Evolutionary conservation across 441 rosid genomes (phyloP), one percentile per base, ranked within the genome.

Genomic region (Erodium texanum): DNA sequence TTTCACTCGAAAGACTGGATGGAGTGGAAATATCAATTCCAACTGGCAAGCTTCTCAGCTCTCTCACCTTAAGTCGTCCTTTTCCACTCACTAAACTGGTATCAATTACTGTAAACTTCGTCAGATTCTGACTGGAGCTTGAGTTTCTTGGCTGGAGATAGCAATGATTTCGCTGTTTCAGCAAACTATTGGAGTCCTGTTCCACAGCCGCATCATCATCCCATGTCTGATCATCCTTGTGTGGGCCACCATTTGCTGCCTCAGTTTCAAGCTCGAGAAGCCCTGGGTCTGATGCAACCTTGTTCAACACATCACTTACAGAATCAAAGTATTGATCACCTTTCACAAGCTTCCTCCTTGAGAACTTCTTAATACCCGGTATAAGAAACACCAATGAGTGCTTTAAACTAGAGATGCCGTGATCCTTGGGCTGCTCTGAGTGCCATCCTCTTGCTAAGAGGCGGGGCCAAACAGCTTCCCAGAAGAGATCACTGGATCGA

Each of bases 381-480:
- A 84, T 36, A 68, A 91, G 90, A 79, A 87, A 91, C 64, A 91
- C 92, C 77, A 86, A 78, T 56, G 89, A 80, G 67, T 84, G 76
- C 80, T 71, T 86, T 24, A 78, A 75, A 29, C 75, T 74, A 27
- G 74, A 38, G 36, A 66, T 70, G 9, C 80, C 73, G 50, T 82
- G 77, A 74, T 82, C 79, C 68, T 79, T 71, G 5, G 94, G 94
- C 76, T 88, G 90, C 87, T 92, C 94, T 1, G 95, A 92, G 70
- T 87, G 92, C 96, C 98, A 92, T 27, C 96, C 96, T 80, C 89
- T 81, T 41, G 95, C 98, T 77, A 88, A 77, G 68, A 92, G 79
- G 52, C 93, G 92, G 29, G 98, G 98, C 98, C 98, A 92, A 67
- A 92, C 93, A 77, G 98, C 96, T 81, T 89, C 96, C 98, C 96